Evolutionary conservation across 75 land plant species (phyloP), one percentile per base, ranked within the genome.

Genomic region (Pinus albicaulis): DNA sequence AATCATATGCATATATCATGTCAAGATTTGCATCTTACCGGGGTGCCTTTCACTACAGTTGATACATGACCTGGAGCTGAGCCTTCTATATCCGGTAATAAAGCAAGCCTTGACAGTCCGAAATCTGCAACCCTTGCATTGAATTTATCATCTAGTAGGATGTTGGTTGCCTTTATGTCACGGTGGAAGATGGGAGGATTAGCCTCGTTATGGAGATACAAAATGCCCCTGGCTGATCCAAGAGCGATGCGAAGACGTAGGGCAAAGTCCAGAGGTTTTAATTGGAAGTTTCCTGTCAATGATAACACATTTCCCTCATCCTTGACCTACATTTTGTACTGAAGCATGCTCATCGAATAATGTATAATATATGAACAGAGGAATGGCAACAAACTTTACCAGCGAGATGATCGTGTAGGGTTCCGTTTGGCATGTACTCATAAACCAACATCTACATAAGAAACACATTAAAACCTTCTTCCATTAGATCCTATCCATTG

Each of bases 111-210:
- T 44, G 7, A 44, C 0, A 95, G 86, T 31, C 96, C 96, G 75
- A 95, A 95, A 88, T 95, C 98, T 57, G 98, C 93, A 76, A 95
- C 93, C 76, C 86, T 93, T 11, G 93, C 83, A 24, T 23, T 86
- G 11, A 86, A 56, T 24, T 61, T 84, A 17, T 82, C 56, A 72
- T 84, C 86, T 26, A 84, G 48, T 31, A 84, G 60, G 65, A 84
- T 84, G 55, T 84, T 84, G 64, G 74, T 84, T 16, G 84, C 84
- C 71, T 84, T 84, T 55, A 88, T 90, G 69, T 90, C 92, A 20
- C 92, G 85, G 66, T 90, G 92, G 69, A 90, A 89, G 55, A 90
- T 83, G 5, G 92, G 92, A n/a, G 92, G 92, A 63, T 90, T 72
- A 19, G 92, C 92, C 63, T 90, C 92, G 24, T 77, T 89, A 63